phyloP scores from a whole-genome alignment of 78 protist species.

The Chrysochromulina parva region DNA sequence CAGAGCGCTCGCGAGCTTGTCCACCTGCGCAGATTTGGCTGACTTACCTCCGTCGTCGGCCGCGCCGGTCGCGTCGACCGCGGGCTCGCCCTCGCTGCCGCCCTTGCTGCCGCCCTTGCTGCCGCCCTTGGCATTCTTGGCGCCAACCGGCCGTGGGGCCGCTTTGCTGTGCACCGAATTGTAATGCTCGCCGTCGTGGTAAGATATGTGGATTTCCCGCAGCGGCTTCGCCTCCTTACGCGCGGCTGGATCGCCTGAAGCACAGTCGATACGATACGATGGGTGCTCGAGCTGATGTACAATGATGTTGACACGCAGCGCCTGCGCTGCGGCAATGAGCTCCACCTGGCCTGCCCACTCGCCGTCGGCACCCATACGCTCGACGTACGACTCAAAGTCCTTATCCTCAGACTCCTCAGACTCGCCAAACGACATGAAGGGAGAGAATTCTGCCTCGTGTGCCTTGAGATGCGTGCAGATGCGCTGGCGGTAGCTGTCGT shows the following conservation, averaged over 20 bases:
- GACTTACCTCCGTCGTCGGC: too few species aligned
- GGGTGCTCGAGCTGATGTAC: background rate
- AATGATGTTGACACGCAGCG: background rate
- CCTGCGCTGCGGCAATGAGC: constrained; percentile 3
- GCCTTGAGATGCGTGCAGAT: background rate
- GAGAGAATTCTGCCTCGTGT: background rate
- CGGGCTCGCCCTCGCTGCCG: too few species aligned
- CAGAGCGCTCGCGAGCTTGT: too few species aligned
- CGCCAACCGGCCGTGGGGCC: too few species aligned
- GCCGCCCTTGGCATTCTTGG: too few species aligned
- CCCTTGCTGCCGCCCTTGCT: too few species aligned
- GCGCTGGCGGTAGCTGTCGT: background rate
- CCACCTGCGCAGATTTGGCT: too few species aligned
- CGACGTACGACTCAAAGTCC: background rate
- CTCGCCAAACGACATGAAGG: constrained; percentile 1
- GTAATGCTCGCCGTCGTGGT: constrained; percentile 28
- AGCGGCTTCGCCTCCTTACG: too few species aligned
- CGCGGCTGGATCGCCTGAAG: too few species aligned
- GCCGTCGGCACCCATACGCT: background rate
- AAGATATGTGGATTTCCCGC: background rate
- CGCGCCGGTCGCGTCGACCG: too few species aligned
- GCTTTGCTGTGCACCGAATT: background rate
- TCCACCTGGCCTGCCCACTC: constrained; percentile 22
- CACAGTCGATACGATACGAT: background rate
- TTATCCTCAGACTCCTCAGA: background rate